Evolutionary conservation across 345 rosid genomes (phyloP).

Genomic region (Euphorbia pulcherrima): DNA sequence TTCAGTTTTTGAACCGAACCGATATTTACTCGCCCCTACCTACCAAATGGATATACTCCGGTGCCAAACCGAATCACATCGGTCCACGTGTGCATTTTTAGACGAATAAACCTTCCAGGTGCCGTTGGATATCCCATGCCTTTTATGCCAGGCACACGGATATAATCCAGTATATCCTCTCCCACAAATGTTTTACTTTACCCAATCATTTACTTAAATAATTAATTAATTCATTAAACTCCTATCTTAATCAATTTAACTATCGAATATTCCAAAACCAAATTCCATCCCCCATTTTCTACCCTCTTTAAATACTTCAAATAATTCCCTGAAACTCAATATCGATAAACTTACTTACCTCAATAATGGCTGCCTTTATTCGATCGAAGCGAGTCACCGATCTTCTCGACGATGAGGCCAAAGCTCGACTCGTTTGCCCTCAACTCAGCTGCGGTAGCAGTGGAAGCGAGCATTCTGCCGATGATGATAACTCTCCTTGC

Average conservation of each 20-base stretch:
- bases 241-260: no score
- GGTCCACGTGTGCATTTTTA: slow-evolving; percentile 22
- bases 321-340: no score
- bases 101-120: slow-evolving; percentile 33
- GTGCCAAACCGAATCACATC: slow-evolving; percentile 8
- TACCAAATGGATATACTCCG: no score
- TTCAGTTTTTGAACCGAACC: no score
- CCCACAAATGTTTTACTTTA: not conserved
- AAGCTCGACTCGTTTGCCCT: slow-evolving; percentile 53
- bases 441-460: slow-evolving; percentile 50
- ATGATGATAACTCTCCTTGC: slow-evolving; percentile 58
- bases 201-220: not conserved
- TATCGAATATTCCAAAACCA: slow-evolving; percentile 36
- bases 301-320: slow-evolving; percentile 1
- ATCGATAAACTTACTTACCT: no score
- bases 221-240: no score
- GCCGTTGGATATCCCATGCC: slow-evolving; percentile 41
- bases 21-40: no score
- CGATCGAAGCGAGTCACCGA: slow-evolving; percentile 53
- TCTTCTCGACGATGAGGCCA: slow-evolving; percentile 57
- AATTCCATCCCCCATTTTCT: slow-evolving; percentile 23
- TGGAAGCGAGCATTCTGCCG: slow-evolving; percentile 73
- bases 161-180: slow-evolving; percentile 31
- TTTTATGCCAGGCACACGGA: not conserved
- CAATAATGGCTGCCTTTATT: slow-evolving; percentile 34